Conservation (phyloP, 768 basidiomycete genomes). For the Tricholoma sp. region DNA sequence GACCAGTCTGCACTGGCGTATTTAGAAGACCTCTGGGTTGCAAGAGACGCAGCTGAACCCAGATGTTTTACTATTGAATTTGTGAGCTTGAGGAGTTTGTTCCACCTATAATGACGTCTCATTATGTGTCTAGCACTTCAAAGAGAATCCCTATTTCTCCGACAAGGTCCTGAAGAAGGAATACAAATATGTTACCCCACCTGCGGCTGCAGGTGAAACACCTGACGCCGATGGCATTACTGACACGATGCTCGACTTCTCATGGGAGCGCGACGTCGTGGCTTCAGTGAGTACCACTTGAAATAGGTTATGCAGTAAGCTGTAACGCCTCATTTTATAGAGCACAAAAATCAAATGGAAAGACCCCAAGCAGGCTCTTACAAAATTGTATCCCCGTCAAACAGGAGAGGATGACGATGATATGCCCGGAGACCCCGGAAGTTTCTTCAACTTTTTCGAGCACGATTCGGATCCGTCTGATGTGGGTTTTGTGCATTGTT, state of each 20-base stretch:
- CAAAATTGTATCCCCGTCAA: constrained; percentile 71
- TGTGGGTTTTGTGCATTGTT: constrained; percentile 34
- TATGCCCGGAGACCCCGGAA: constrained; percentile 57
- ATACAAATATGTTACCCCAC: constrained; percentile 63
- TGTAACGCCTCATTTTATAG: constrained; percentile 28
- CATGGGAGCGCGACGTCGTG: constrained; percentile 71
- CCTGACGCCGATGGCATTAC: constrained; percentile 75
- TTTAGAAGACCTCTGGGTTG: constrained; percentile 83
- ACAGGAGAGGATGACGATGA: constrained; percentile 59
- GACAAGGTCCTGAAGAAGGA: constrained; percentile 77
- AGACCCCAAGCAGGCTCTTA: constrained; percentile 67
- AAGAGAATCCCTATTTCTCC: constrained; percentile 80
- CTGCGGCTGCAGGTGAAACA: constrained; percentile 47
- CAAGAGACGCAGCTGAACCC: constrained; percentile 66
- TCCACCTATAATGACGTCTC: background rate
- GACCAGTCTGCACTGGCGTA: constrained; percentile 82
- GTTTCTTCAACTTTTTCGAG: constrained; percentile 89
- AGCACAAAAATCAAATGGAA: constrained; percentile 77
- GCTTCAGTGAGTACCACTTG: constrained; percentile 44
- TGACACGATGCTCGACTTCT: constrained; percentile 73
- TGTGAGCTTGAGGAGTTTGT: constrained; percentile 45
- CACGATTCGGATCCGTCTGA: constrained; percentile 58
- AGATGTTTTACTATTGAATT: constrained; percentile 85
- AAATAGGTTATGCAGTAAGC: constrained; percentile 1
- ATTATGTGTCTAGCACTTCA: constrained; percentile 59